Conservation (phyloP, 306 rosid species). For the Trifolium fragiferum region DNA sequence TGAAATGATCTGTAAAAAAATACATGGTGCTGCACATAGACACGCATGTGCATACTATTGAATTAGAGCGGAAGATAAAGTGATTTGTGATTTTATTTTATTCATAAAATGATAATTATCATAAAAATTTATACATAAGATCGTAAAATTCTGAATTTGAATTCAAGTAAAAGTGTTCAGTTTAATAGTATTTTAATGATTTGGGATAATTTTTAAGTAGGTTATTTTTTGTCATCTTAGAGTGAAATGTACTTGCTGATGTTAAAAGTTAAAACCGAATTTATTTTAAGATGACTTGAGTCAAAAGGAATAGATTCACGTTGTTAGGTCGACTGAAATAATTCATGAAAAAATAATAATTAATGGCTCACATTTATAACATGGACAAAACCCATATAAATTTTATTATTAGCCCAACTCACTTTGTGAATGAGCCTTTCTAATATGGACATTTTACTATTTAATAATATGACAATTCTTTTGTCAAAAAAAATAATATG, state of each 20-base stretch:
- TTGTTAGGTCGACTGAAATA: background rate
- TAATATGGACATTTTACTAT: background rate
- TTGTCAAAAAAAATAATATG: no score
- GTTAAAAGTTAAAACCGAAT: background rate
- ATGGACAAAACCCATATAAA: background rate
- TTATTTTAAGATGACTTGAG: background rate
- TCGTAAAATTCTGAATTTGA: no score
- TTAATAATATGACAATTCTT: no score
- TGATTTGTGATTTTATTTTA: background rate
- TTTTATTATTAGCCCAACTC: no score
- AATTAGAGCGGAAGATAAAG: background rate
- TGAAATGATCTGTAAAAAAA: background rate
- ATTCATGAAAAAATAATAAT: background rate
- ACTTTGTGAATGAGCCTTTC: background rate
- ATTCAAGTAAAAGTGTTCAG: no score
- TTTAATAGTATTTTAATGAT: no score
- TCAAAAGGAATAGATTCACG: background rate
- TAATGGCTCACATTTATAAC: background rate
- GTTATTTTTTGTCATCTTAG: background rate
- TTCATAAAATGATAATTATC: no score
- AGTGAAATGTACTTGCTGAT: background rate
- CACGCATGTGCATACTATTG: background rate
- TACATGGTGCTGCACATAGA: background rate
- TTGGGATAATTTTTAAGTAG: no score
- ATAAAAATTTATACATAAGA: no score